These are phyloP conservation scores for Tephrocybe rancida DNA, from an alignment of 768 basidiomycete species.

Conservation along the genomic window DNA sequence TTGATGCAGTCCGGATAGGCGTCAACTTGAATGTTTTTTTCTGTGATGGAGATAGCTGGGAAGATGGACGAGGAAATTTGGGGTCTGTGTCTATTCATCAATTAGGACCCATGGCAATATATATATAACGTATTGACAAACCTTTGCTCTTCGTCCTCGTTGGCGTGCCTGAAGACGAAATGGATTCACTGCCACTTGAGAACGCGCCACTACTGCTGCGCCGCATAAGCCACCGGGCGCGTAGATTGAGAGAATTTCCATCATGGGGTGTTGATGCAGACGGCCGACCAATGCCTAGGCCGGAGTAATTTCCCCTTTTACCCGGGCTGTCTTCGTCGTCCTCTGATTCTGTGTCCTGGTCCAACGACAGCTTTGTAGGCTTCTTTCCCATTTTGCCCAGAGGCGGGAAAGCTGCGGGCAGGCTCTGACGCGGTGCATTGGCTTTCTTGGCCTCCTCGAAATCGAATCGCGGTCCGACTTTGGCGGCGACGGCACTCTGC, in stretches of 20 bases:
- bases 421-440: slow-evolving; percentile 66
- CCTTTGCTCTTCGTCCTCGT: slow-evolving; percentile 57
- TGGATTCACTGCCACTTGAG: slow-evolving; percentile 72
- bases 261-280: slow-evolving; percentile 27
- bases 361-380: slow-evolving; percentile 29
- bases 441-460: slow-evolving; percentile 45
- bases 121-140: slow-evolving; percentile 26
- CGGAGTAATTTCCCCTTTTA: slow-evolving; percentile 57
- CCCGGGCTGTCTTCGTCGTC: slow-evolving; percentile 72
- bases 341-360: slow-evolving; percentile 60
- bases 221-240: slow-evolving; percentile 67
- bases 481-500: slow-evolving; percentile 79
- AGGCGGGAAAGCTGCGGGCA: slow-evolving; percentile 71
- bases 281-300: slow-evolving; percentile 69
- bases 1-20: slow-evolving; percentile 55
- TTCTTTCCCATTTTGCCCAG: slow-evolving; percentile 37
- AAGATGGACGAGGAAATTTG: slow-evolving; percentile 53
- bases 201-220: slow-evolving; percentile 83
- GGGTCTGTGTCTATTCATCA: slow-evolving; percentile 42
- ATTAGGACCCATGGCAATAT: slow-evolving; percentile 9
- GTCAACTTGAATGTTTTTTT: slow-evolving; percentile 39
- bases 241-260: slow-evolving; percentile 36
- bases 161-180: slow-evolving; percentile 60
- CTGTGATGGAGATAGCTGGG: slow-evolving; percentile 47
- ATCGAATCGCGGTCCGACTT: slow-evolving; percentile 56